Evolutionary conservation across 192 early-diverging fungal species (phyloP).

Genomic region (Gorgonomyces haynaldii): DNA sequence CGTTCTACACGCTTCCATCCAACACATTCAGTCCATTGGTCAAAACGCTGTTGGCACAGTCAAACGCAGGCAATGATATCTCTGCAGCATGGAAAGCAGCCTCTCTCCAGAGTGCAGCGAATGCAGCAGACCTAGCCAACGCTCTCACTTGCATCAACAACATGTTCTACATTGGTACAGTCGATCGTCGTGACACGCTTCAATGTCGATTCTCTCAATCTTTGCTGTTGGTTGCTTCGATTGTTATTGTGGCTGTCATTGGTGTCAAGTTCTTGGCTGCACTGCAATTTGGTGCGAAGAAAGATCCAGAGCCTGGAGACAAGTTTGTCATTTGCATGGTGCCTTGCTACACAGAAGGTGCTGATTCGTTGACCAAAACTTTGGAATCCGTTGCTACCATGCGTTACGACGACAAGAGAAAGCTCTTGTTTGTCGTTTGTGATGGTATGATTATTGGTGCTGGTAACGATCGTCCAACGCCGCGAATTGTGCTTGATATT

Average conservation of each 20-base stretch:
- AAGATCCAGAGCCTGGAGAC: conserved; percentile 77
- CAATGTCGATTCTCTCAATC: conserved; percentile 79
- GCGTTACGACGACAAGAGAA: conserved; percentile 66
- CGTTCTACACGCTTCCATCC: conserved; percentile 39
- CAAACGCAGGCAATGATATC: conserved; percentile 4
- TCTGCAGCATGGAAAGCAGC: not conserved
- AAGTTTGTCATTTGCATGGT: conserved; percentile 94
- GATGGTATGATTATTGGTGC: conserved; percentile 84
- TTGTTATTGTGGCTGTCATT: conserved; percentile 71
- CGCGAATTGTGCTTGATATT: conserved; percentile 71
- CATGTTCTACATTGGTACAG: conserved; percentile 68
- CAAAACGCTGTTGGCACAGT: conserved; percentile 20
- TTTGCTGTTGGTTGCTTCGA: conserved; percentile 63
- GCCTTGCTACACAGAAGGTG: conserved; percentile 88
- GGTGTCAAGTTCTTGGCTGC: conserved; percentile 54
- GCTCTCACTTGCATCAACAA: conserved; percentile 57
- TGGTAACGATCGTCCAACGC: conserved; percentile 93
- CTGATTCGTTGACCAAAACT: conserved; percentile 46
- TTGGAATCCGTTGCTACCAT: conserved; percentile 63
- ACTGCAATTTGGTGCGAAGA: conserved; percentile 33
- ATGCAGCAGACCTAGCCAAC: not conserved
- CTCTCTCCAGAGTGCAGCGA: not conserved
- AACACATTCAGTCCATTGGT: conserved; percentile 80
- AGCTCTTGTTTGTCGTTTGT: conserved; percentile 66
- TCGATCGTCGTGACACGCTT: conserved; percentile 74